Evolutionary conservation across 129 eudicot genomes (phyloP).

Genomic region (Escallonia rubra): DNA sequence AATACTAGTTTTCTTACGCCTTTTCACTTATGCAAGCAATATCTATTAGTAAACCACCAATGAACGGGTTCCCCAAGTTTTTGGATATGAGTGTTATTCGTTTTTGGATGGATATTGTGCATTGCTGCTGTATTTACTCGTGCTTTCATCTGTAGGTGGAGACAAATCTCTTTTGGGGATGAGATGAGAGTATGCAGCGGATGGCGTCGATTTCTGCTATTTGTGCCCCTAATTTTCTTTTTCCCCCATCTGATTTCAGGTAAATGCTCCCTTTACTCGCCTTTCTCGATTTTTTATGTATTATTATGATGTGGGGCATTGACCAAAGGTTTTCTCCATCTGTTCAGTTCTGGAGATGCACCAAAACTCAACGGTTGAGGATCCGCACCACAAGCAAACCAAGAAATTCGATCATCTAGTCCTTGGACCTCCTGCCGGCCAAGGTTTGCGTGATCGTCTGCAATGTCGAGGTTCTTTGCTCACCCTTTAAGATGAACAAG

Average conservation of each 20-base stretch:
- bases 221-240: constrained; percentile 45
- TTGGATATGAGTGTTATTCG: too few species aligned
- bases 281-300: constrained; percentile 1
- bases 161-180: constrained; percentile 8
- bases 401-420: constrained; percentile 38
- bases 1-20: too few species aligned
- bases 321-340: constrained; percentile 5
- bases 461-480: constrained; percentile 51
- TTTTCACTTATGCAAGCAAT: too few species aligned
- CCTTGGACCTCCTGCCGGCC: constrained; percentile 48
- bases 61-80: too few species aligned
- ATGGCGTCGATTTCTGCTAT: constrained; percentile 33
- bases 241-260: constrained; percentile 65
- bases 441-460: constrained; percentile 36
- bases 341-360: constrained; percentile 30
- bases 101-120: too few species aligned
- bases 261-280: constrained; percentile 11
- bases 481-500: constrained; percentile 5
- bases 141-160: too few species aligned
- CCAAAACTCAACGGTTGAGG: constrained; percentile 4
- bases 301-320: not conserved
- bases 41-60: too few species aligned
- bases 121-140: too few species aligned
- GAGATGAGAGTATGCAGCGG: constrained; percentile 39
- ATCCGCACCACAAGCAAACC: constrained; percentile 5